Percentiles rank a stretch among this genome's conserved stretches.
Evolutionary conservation across 2,329 filamentous ascomycete genomes (phyloP).

Genomic region (Monilinia vaccinii-corymbosi): DNA sequence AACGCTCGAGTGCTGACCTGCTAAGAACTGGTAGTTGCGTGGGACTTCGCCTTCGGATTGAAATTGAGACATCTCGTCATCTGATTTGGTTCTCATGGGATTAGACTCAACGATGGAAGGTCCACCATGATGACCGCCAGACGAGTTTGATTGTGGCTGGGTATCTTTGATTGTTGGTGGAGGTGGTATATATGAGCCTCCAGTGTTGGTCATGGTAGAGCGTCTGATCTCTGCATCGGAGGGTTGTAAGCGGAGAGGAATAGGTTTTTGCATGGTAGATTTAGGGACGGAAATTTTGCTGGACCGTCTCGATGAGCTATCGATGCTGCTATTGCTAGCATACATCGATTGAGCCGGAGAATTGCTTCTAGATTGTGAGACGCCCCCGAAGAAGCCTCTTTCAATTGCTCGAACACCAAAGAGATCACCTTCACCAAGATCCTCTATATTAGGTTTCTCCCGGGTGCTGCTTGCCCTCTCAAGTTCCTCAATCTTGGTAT

Average conservation of each 20-base stretch:
- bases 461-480: slow-evolving; percentile 2
- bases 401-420: slow-evolving; percentile 18
- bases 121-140: not conserved
- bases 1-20: not conserved
- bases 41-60: not conserved
- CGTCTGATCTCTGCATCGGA: not conserved
- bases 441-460: slow-evolving; percentile 6
- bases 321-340: not conserved
- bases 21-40: not conserved
- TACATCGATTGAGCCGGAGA: slow-evolving; percentile 10
- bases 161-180: not conserved
- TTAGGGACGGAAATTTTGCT: not conserved
- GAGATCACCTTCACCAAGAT: slow-evolving; percentile 13
- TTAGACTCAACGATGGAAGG: not conserved
- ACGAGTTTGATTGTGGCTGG: not conserved
- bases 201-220: not conserved
- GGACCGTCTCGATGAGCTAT: not conserved
- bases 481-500: slow-evolving; percentile 6
- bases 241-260: slow-evolving; percentile 1
- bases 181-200: not conserved
- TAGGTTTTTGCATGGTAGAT: slow-evolving; percentile 3
- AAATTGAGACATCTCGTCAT: not conserved
- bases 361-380: slow-evolving; percentile 13
- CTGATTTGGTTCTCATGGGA: not conserved
- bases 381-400: slow-evolving; percentile 14